phyloP scores from a whole-genome alignment of 371 early-diverging fungal genomes.

The Mortierella sp. region DNA sequence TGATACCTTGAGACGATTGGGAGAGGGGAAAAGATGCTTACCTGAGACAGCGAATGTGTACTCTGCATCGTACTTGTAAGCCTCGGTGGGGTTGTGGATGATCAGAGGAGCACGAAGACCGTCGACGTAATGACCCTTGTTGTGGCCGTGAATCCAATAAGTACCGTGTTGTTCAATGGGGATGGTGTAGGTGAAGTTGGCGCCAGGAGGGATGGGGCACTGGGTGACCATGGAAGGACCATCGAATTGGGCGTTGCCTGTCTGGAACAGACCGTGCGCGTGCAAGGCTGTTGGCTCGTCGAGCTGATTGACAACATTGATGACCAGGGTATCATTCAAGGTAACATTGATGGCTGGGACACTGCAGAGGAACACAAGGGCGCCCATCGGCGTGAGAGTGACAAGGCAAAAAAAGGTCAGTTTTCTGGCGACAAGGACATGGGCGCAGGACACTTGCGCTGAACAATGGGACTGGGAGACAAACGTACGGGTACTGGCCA shows the following conservation, averaged over 20 bases:
- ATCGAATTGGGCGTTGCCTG: slow-evolving; percentile 68
- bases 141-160: slow-evolving; percentile 82
- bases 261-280: slow-evolving; percentile 76
- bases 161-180: slow-evolving; percentile 72
- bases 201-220: slow-evolving; percentile 56
- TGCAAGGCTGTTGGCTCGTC: slow-evolving; percentile 72
- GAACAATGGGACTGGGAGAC: neutral
- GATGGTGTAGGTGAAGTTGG: slow-evolving; percentile 71
- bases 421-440: too few species aligned
- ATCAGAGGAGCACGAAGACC: slow-evolving; percentile 83
- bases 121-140: slow-evolving; percentile 80
- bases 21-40: too few species aligned
- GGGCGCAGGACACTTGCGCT: too few species aligned
- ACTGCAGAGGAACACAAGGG: slow-evolving; percentile 23
- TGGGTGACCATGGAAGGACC: slow-evolving; percentile 73
- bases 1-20: too few species aligned
- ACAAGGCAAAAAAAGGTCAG: neutral
- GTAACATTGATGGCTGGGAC: slow-evolving; percentile 59
- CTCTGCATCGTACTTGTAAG: slow-evolving; percentile 79
- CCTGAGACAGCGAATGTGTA: slow-evolving; percentile 66
- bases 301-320: slow-evolving; percentile 71
- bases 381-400: neutral
- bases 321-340: slow-evolving; percentile 66
- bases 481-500: slow-evolving; percentile 73
- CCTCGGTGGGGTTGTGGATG: slow-evolving; percentile 70